Base-by-base conservation (phyloP, 2,329 filamentous ascomycete genomes). In the Colletotrichum cordylinicola region DNA sequence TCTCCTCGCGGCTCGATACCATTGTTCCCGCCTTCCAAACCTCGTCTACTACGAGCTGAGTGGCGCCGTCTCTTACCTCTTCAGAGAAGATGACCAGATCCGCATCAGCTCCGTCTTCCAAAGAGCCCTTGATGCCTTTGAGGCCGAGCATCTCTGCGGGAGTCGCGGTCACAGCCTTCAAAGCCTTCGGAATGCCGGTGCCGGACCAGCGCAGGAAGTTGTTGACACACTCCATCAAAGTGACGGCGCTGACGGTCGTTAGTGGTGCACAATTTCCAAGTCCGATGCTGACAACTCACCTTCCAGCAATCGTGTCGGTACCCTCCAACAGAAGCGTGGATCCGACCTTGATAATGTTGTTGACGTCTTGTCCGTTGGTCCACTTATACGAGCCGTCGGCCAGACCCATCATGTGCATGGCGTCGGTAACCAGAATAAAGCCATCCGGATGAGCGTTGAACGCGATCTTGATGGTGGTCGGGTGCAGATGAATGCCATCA, bases 401-500 rank as follows among this genome's bases (percentile, higher is more conserved):
- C 70, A 98, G 88, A 1, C 96, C 96, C 24, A 95, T 93, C 18
- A 98, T 90, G 79, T 95, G 93, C 95, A 98, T 98, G 7, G 96
- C 96, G 84, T 98, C 96, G 0, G 96, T 98, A 60, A 98, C 96
- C 8, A 98, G 91, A 76, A 98, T 94, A 80, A 97, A 93, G 1
- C 96, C 96, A 6, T 93, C 90, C 0, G 95, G 95, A 81, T 98
- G 95, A 1, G 95, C 93, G 79, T 95, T 95, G 87, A 93, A 98
- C 2, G 96, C 96, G 76, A 98, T 96, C 83, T 96, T 96, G 84
- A 98, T 92, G 0, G 94, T 95, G 2, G 95, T 96, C 0, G 95
- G 94, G 80, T 98, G 96, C 37, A 98, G 88, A 82, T 98, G 96
- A 77, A 98, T 95, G 24, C 96, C 96, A 82, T 98, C 96, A 5